Conservation (phyloP, 192 early-diverging fungal species). For the Podila horticola region DNA sequence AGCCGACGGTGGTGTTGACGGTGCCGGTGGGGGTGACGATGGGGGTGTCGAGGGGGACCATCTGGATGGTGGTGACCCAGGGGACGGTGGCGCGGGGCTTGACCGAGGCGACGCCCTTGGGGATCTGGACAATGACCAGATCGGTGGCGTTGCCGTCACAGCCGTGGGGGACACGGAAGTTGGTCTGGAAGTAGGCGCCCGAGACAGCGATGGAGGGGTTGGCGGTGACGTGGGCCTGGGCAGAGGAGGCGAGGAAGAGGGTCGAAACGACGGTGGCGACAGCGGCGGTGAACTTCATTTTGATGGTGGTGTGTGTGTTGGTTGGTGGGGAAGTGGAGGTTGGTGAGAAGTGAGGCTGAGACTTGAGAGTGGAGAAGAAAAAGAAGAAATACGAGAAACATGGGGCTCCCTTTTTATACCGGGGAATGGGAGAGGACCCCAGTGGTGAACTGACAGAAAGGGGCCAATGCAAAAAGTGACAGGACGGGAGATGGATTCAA, state of each 20-base stretch:
- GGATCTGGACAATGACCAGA: constrained; percentile 40
- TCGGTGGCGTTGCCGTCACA: constrained; percentile 47
- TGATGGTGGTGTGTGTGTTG: too few relatives aligned
- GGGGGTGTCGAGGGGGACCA: constrained; percentile 38
- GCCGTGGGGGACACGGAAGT: constrained; percentile 51
- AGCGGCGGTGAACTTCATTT: constrained; percentile 40
- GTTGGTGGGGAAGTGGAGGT: background rate
- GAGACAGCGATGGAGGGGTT: constrained; percentile 41
- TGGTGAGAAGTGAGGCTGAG: background rate
- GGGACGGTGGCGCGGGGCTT: constrained; percentile 31
- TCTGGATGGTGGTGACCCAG: constrained; percentile 43
- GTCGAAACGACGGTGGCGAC: constrained; percentile 27
- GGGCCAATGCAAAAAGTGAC: background rate
- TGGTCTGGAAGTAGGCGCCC: constrained; percentile 41
- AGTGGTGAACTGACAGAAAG: too few relatives aligned
- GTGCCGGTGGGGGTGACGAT: constrained; percentile 36
- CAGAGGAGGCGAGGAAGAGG: constrained; percentile 30
- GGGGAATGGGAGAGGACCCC: too few relatives aligned
- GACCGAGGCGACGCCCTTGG: constrained; percentile 46
- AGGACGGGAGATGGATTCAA: too few relatives aligned
- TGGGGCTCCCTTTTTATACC: background rate
- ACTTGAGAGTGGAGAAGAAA: background rate
- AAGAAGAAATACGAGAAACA: background rate
- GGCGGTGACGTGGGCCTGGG: constrained; percentile 47
- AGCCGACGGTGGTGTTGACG: constrained; percentile 46